Conservation (phyloP, 225 moss, liverwort and hornwort species). For the Pleurozium schreberi region DNA sequence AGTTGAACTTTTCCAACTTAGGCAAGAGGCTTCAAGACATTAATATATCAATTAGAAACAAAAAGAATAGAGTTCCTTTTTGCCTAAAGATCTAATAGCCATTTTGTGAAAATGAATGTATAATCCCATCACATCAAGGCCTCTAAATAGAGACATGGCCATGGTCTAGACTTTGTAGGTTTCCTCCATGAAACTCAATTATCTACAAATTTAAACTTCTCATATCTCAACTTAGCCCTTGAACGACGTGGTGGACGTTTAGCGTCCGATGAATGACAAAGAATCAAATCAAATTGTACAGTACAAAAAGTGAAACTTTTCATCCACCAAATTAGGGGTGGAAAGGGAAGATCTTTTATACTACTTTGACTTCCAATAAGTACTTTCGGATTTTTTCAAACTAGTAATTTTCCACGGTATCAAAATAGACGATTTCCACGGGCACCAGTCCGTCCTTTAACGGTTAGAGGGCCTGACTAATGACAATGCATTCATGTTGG, state of each 20-base stretch:
- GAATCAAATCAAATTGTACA: no score
- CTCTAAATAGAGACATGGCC: fast-evolving
- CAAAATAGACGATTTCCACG: no score
- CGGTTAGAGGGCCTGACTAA: fast-evolving
- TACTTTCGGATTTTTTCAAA: no score
- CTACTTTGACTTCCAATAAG: no score
- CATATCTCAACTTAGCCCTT: no score
- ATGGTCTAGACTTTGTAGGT: fast-evolving
- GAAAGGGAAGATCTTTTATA: no score
- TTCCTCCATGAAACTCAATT: not conserved
- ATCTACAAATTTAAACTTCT: not conserved
- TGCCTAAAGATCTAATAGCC: not conserved
- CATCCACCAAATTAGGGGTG: no score
- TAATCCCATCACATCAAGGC: fast-evolving
- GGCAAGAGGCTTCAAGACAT: not conserved
- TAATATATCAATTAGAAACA: not conserved
- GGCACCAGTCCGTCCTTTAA: no score
- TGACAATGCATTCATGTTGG: not conserved
- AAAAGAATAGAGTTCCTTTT: not conserved
- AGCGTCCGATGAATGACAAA: no score
- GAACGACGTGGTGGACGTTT: no score
- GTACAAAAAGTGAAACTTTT: no score
- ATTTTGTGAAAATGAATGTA: not conserved
- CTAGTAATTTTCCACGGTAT: no score
- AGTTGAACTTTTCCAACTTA: not conserved